A percentile compares a stretch with the other conserved stretches of the same genome.
These are phyloP conservation scores for Immersiella caudata DNA, from an alignment of 495 filamentous ascomycete species.

Conservation along the genomic window DNA sequence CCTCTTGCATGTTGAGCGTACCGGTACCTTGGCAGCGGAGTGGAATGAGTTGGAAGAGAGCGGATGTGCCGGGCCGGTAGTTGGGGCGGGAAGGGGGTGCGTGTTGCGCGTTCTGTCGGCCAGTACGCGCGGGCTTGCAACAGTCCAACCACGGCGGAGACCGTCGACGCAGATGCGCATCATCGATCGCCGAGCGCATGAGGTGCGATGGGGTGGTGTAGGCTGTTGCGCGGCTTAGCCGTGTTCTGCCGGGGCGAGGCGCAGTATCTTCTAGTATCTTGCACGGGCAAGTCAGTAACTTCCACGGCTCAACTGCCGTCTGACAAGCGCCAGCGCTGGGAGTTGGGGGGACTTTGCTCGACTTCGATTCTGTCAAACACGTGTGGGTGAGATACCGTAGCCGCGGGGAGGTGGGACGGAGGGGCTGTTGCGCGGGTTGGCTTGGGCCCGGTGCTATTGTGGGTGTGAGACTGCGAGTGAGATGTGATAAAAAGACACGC, in stretches of 20 bases:
- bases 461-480: background rate
- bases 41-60: background rate
- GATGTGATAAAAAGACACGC: background rate
- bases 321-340: background rate
- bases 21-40: background rate
- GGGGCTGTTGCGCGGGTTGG: background rate
- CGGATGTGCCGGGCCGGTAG: background rate
- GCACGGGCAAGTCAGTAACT: background rate
- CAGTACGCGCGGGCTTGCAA: background rate
- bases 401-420: background rate
- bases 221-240: background rate
- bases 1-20: background rate
- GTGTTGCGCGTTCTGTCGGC: constrained; percentile 1
- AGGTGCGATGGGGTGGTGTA: background rate
- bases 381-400: constrained; percentile 2
- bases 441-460: constrained; percentile 6
- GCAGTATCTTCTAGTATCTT: background rate
- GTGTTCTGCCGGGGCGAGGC: background rate
- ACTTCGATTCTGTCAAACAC: background rate
- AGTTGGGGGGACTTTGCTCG: constrained; percentile 3
- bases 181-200: constrained; percentile 10
- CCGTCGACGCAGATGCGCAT: constrained; percentile 19
- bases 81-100: background rate
- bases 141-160: constrained; percentile 1
- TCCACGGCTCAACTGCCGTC: constrained; percentile 6